phyloP scores from a whole-genome alignment of 345 rosid genomes.

The Brassica cretica region DNA sequence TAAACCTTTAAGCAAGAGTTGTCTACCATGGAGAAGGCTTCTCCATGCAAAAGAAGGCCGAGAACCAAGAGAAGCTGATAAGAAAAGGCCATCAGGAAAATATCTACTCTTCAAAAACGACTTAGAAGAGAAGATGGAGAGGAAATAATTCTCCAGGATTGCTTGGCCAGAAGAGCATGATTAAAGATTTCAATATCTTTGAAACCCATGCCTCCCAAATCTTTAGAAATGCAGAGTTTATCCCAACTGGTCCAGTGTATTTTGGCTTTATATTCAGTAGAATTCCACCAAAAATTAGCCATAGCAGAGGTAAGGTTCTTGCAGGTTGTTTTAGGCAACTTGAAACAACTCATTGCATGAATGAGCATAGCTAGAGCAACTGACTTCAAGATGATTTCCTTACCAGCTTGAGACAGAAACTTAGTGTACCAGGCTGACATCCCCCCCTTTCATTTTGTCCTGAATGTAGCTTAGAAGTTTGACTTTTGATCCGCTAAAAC shows the following conservation, averaged over 20 bases:
- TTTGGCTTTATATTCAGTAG: neutral
- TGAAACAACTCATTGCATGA: neutral
- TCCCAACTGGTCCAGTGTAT: neutral
- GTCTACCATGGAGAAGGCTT: neutral
- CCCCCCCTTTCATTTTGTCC: neutral
- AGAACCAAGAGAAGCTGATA: neutral
- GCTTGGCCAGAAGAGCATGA: neutral
- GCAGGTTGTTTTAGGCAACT: neutral
- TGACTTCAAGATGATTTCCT: neutral
- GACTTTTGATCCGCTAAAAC: neutral
- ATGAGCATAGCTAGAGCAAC: neutral
- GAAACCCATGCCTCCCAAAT: neutral
- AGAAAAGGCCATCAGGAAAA: neutral
- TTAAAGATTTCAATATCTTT: neutral
- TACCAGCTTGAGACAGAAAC: neutral
- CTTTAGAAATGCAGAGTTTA: neutral
- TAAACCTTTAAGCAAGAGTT: no score
- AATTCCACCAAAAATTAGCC: neutral
- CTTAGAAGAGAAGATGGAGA: neutral
- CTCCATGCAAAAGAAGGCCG: neutral
- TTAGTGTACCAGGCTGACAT: neutral
- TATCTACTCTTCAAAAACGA: neutral
- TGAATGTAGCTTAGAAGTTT: neutral
- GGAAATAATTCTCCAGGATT: neutral
- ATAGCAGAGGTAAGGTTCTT: neutral